These are phyloP conservation scores for Pseudogymnoascus sp. DNA, from an alignment of 2,329 filamentous ascomycete species.

Conservation along the genomic window DNA sequence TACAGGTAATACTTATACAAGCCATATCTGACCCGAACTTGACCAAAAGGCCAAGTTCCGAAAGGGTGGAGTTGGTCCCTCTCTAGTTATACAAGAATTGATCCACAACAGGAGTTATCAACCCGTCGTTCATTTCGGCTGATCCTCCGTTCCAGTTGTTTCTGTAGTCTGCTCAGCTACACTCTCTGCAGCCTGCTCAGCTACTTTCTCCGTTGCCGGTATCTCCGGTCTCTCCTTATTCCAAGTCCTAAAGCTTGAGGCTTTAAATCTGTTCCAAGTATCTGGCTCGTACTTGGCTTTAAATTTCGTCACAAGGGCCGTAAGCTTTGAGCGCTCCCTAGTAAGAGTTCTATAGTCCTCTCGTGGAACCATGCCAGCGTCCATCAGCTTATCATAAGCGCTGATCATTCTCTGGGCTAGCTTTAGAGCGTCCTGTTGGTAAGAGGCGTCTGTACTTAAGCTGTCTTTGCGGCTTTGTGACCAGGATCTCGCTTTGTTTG, in stretches of 20 bases:
- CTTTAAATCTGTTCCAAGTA: conserved; percentile 5
- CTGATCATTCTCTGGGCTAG: conserved; percentile 27
- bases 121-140: neutral
- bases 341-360: conserved; percentile 17
- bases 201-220: neutral
- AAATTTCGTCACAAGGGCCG: conserved; percentile 30
- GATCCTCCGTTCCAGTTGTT: neutral
- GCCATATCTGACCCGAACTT: conserved; percentile 1
- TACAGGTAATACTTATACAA: neutral
- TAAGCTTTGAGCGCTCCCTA: conserved; percentile 27
- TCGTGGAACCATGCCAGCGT: conserved; percentile 21
- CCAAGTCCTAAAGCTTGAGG: conserved; percentile 22
- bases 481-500: conserved; percentile 8
- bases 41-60: neutral
- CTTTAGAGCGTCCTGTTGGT: conserved; percentile 17
- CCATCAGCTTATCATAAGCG: conserved; percentile 28
- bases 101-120: neutral
- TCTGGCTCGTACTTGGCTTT: conserved; percentile 17
- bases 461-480: neutral
- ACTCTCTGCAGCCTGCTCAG: neutral
- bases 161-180: neutral
- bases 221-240: conserved; percentile 19
- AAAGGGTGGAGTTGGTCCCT: neutral
- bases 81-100: conserved; percentile 1
- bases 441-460: neutral